Base-by-base conservation (phyloP, 768 basidiomycete genomes). In the Trametes cinnabarina region DNA sequence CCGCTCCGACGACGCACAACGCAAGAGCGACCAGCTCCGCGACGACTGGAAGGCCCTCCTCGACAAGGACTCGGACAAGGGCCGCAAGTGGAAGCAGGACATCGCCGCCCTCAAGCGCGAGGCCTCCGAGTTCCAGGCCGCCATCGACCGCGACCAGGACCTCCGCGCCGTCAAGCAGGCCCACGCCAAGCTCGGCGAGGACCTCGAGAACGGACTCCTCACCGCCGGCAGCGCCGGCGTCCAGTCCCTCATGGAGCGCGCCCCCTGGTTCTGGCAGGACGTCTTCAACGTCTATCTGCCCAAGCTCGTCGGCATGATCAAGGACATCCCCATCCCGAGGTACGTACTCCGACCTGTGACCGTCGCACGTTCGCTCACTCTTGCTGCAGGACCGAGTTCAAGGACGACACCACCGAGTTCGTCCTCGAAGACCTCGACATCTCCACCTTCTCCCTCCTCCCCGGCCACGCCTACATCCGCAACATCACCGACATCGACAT, bases 201-300 rank as follows among this genome's bases (percentile, higher is more conserved):
- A 85, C 44, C 37, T 86, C n/a, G 79, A 82, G 65, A 62, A 71
- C 20, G 79, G 75, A 73, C 46, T 74, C 65, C 63, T 77, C 4
- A 66, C 72, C 34, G 67, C 77, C 59, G 71, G 77, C 8, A 62
- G 73, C 62, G 73, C 74, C 0, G 77, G 79, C 6, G 42, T 84
- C 42, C 78, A 84, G 65, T 78, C 77, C 10, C 78, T 80, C 4
- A 65, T 86, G 60, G 84, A 87, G 52, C 80, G 85, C 44, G 79
- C 81, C 5, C 79, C 84, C 1, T 90, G 88, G 88, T 82, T 90
- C 72, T 89, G 86, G 86, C 81, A 86, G 68, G 92, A 94, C 59
- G 58, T 92, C 7, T 86, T 90, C 76, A 88, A 86, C 64, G 87
- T 92, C 15, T 92, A 92, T 65, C 68, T 88, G 0, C 91, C 90